Percentiles rank a stretch among this genome's conserved stretches.
phyloP scores from a whole-genome alignment of 352 stramenopile species.

The Phytophthora foliorum region DNA sequence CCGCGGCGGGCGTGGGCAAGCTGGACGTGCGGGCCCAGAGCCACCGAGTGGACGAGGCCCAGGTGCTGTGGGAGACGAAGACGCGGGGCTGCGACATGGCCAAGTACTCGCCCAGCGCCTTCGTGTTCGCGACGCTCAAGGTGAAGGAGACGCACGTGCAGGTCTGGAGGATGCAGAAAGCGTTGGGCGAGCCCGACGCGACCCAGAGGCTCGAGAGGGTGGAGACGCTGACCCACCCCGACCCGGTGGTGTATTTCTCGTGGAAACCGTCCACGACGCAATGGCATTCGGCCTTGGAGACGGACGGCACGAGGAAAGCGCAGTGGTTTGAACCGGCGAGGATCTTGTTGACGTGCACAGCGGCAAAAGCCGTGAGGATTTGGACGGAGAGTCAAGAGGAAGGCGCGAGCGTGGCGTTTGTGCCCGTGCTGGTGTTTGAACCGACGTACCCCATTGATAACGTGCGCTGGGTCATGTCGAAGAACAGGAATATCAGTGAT shows the following conservation, averaged over 20 bases:
- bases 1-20: slow-evolving; percentile 51
- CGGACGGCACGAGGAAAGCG: slow-evolving; percentile 65
- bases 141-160: slow-evolving; percentile 45
- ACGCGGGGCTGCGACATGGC: slow-evolving; percentile 51
- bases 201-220: slow-evolving; percentile 34
- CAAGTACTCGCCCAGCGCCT: slow-evolving; percentile 81
- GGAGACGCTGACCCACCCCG: slow-evolving; percentile 58
- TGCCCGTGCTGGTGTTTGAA: slow-evolving; percentile 58
- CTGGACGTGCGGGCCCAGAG: slow-evolving; percentile 47
- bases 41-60: slow-evolving; percentile 19
- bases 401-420: slow-evolving; percentile 30
- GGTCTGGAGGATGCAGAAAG: slow-evolving; percentile 67
- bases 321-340: slow-evolving; percentile 81
- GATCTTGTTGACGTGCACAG: slow-evolving; percentile 82
- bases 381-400: slow-evolving; percentile 58
- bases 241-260: slow-evolving; percentile 82
- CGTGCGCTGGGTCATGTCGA: slow-evolving; percentile 83
- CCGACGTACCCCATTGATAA: slow-evolving; percentile 66
- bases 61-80: slow-evolving; percentile 37
- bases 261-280: slow-evolving; percentile 83
- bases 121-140: slow-evolving; percentile 68
- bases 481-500: slow-evolving; percentile 85
- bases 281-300: slow-evolving; percentile 57
- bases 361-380: slow-evolving; percentile 57
- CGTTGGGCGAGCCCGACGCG: slow-evolving; percentile 21